Conservation (phyloP, 441 rosid species). For the Iberis amara region DNA sequence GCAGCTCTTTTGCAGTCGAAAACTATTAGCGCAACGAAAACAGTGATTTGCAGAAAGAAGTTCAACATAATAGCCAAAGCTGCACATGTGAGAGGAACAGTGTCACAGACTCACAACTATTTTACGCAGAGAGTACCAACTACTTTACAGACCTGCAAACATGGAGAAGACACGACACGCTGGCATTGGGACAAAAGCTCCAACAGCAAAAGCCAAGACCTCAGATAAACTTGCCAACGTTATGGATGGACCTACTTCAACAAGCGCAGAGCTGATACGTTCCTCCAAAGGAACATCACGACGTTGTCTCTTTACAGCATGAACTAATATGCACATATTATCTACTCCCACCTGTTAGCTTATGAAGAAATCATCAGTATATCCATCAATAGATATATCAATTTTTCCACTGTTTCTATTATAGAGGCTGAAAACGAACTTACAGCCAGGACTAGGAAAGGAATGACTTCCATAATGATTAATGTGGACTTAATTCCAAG, state of each 20-base stretch:
- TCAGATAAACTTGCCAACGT: conserved; percentile 74
- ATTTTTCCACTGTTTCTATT: conserved; percentile 16
- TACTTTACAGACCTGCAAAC: conserved; percentile 53
- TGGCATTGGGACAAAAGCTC: conserved; percentile 73
- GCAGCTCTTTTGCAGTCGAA: conserved; percentile 49
- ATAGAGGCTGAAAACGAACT: conserved; percentile 32
- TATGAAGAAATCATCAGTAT: conserved; percentile 15
- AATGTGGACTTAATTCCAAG: conserved; percentile 66
- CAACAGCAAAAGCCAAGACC: conserved; percentile 73
- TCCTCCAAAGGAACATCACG: conserved; percentile 48
- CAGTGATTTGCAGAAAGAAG: conserved; percentile 63
- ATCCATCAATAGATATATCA: conserved; percentile 12
- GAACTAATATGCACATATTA: conserved; percentile 78
- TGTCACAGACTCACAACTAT: conserved; percentile 19
- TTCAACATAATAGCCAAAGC: conserved; percentile 62
- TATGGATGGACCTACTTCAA: conserved; percentile 76
- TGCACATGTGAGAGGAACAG: conserved; percentile 26
- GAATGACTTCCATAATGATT: conserved; percentile 83
- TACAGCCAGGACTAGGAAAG: conserved; percentile 74
- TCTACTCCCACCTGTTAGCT: conserved; percentile 66
- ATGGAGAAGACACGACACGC: conserved; percentile 80
- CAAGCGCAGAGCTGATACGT: conserved; percentile 63
- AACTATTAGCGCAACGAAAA: conserved; percentile 56
- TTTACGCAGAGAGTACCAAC: conserved; percentile 20
- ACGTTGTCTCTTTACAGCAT: conserved; percentile 65